phyloP scores from a whole-genome alignment of 495 filamentous ascomycete species.

The Pseudotulostoma volvatum region DNA sequence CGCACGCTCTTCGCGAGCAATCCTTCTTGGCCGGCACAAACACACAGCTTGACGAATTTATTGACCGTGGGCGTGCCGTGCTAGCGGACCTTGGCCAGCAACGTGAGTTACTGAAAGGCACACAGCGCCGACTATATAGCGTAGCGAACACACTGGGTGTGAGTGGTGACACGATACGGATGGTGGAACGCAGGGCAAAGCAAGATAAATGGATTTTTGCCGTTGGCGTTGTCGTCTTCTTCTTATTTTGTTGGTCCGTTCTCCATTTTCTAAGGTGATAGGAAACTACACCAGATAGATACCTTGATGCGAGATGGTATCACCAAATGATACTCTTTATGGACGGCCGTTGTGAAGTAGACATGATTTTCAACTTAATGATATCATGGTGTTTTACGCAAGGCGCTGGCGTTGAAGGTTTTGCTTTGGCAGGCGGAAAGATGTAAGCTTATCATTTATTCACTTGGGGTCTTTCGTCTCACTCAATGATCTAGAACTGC shows the following conservation, averaged over 20 bases:
- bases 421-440: too few species aligned
- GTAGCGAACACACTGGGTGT: constrained; percentile 89
- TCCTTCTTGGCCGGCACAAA: constrained; percentile 68
- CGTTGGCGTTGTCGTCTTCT: constrained; percentile 75
- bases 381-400: background rate
- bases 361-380: background rate
- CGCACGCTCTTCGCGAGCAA: constrained; percentile 79
- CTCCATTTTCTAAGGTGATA: constrained; percentile 62
- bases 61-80: constrained; percentile 80
- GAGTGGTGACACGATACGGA: constrained; percentile 88
- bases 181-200: constrained; percentile 77
- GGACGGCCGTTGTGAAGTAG: too few species aligned
- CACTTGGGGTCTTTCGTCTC: too few species aligned
- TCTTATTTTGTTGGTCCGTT: constrained; percentile 79
- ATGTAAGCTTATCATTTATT: too few species aligned
- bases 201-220: constrained; percentile 99
- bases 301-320: too few species aligned
- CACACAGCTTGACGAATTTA: constrained; percentile 76
- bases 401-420: background rate
- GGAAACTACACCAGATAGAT: background rate
- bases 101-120: constrained; percentile 84
- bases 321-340: background rate
- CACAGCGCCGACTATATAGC: constrained; percentile 76
- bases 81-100: constrained; percentile 80
- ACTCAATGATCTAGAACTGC: too few species aligned